Evolutionary conservation across 2,329 filamentous ascomycete species (phyloP).

Genomic region (Endothia cerciana): DNA sequence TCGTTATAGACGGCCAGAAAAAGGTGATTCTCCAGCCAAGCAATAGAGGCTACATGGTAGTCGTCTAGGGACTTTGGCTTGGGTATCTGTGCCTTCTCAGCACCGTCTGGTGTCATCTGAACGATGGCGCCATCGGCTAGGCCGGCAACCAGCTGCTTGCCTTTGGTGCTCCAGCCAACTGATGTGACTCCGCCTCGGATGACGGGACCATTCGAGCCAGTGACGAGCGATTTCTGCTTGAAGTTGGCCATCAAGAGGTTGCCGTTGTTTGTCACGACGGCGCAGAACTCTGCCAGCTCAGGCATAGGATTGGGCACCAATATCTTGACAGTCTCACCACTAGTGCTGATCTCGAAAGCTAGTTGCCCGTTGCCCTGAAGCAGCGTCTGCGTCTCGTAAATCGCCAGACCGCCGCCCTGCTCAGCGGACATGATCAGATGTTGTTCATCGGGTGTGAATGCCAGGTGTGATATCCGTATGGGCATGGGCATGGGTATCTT

Average conservation of each 20-base stretch:
- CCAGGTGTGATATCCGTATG: constrained; percentile 80
- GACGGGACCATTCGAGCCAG: constrained; percentile 62
- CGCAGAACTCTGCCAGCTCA: constrained; percentile 74
- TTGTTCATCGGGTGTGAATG: constrained; percentile 88
- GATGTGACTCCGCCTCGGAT: constrained; percentile 79
- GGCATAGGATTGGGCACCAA: constrained; percentile 80
- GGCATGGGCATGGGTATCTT: constrained; percentile 73
- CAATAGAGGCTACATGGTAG: constrained; percentile 78
- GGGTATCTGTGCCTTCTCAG: constrained; percentile 77
- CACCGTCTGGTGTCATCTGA: constrained; percentile 84
- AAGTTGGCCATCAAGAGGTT: constrained; percentile 85
- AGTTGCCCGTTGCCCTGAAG: constrained; percentile 68
- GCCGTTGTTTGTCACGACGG: constrained; percentile 78
- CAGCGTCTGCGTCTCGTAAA: constrained; percentile 76
- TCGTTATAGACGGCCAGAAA: constrained; percentile 82
- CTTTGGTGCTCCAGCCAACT: constrained; percentile 87
- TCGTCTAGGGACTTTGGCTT: constrained; percentile 69
- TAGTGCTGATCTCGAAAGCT: constrained; percentile 76
- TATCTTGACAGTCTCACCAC: constrained; percentile 72
- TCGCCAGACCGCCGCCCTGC: constrained; percentile 76
- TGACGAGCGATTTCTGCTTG: constrained; percentile 63
- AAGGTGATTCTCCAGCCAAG: constrained; percentile 86
- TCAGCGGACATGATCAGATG: constrained; percentile 84
- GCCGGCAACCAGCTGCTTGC: constrained; percentile 90
- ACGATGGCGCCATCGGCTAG: constrained; percentile 77